Base-by-base conservation (phyloP, 805 yeast species). In the Teunomyces lycoperdinae region DNA sequence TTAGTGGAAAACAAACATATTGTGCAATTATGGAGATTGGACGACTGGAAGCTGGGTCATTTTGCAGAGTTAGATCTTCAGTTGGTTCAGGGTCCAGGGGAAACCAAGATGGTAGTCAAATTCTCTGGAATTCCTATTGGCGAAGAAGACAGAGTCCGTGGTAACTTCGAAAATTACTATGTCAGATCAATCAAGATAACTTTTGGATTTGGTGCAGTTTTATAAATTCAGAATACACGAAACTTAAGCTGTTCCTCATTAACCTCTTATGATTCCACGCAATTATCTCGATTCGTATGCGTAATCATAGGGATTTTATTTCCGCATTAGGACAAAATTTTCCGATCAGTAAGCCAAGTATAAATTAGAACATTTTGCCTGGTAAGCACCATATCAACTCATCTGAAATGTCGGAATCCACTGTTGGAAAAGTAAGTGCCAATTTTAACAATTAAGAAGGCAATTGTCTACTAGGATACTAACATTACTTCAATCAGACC, bases 101-200 rank as follows among this genome's bases (percentile, higher is more conserved):
- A 90, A 58, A 94, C 99, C 3, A 82, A 78, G 49, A 74, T 91
- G 71, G 81, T 82, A 50, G 89, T 90, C 14, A 73, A 77, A 39
- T 89, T 92, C 81, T 74, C 81, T 13, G 97, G 97, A 11, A 85
- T 94, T 43, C 99, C 99, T 13, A 76, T 92, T 34, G 99, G 98
- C 10, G 95, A 94, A 64, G 98, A 94, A 62, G 94, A 95, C 58
- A 69, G 85, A 58, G 96, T 88, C 34, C 81, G 83, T 60, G 79
- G 76, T 35, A 94, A 92, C 67, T 92, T 94, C 62, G 89, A 89
- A 58, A 89, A 88, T 51, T 88, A 90, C 68, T 94, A 94, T 64
- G 83, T 94, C 44, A 84, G 85, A 68, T 81, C 96, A 5, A 92
- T 94, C 61, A 94, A 90, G 71, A 63, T 89, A 38, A 86, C 97